phyloP scores from a whole-genome alignment of 1,284 basidiomycete genomes.

The Schizophyllum commune region DNA sequence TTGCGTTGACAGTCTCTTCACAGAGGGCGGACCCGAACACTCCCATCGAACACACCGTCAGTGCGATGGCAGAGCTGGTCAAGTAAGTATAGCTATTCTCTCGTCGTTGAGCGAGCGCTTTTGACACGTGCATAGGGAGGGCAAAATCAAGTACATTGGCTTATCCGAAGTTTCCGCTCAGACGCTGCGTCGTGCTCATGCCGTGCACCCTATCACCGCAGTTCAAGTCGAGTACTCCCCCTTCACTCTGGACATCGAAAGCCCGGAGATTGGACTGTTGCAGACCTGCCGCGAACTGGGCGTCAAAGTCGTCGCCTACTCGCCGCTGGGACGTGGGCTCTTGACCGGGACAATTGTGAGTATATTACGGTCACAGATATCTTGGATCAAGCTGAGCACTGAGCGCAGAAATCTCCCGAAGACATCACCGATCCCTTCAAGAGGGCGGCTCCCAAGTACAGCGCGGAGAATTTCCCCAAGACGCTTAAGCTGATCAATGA shows the following conservation, averaged over 20 bases:
- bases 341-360: slow-evolving; percentile 29
- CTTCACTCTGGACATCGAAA: slow-evolving; percentile 38
- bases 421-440: not conserved
- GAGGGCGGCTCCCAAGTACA: slow-evolving; percentile 1
- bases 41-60: slow-evolving; percentile 1
- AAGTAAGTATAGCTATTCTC: not conserved
- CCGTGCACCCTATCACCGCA: slow-evolving; percentile 38
- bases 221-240: slow-evolving; percentile 48
- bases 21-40: not conserved
- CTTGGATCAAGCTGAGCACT: no score
- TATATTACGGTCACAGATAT: not conserved
- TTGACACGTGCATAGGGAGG: not conserved
- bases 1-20: not conserved
- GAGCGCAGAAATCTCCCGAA: not conserved
- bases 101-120: not conserved
- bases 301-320: slow-evolving; percentile 31
- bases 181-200: slow-evolving; percentile 45
- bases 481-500: slow-evolving; percentile 46
- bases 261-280: slow-evolving; percentile 28
- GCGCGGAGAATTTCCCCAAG: slow-evolving; percentile 46
- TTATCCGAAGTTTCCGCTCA: not conserved
- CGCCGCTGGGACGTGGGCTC: slow-evolving; percentile 35
- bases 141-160: slow-evolving; percentile 2
- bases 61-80: slow-evolving; percentile 3
- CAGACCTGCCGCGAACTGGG: slow-evolving; percentile 30